Percentiles rank a stretch among this genome's conserved stretches.
Conservation (phyloP, 495 filamentous ascomycete species). For the Neurospora africana region DNA sequence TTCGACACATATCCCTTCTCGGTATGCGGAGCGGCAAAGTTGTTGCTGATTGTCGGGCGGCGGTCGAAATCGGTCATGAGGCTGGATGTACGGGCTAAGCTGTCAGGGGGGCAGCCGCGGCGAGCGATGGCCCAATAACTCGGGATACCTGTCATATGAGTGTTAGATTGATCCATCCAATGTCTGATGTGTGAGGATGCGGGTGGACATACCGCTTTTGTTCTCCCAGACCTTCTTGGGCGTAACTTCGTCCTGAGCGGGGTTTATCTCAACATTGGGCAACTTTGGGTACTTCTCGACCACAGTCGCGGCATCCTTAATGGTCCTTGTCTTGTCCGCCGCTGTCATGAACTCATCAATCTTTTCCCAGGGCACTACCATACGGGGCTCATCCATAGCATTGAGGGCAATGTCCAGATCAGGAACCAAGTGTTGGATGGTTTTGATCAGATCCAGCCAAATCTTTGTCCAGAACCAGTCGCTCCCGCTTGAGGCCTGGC, state of each 20-base stretch:
- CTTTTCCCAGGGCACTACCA: conserved; percentile 57
- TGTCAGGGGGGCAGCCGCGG: conserved; percentile 50
- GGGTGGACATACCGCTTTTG: conserved; percentile 23
- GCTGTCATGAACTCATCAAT: conserved; percentile 45
- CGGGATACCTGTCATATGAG: conserved; percentile 15
- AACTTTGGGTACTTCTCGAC: conserved; percentile 24
- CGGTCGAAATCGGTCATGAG: conserved; percentile 30
- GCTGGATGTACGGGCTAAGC: conserved; percentile 39
- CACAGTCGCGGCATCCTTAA: conserved; percentile 25
- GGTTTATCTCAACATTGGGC: conserved; percentile 18
- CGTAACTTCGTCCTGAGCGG: conserved; percentile 14
- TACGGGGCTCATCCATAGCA: conserved; percentile 56
- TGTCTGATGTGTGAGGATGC: not conserved
- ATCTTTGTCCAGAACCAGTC: conserved; percentile 56
- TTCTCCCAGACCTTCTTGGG: conserved; percentile 31
- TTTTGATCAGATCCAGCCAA: conserved; percentile 46
- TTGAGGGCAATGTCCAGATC: conserved; percentile 67
- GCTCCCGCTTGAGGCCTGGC: conserved; percentile 43
- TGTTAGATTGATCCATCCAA: conserved; percentile 10
- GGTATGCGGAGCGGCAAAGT: conserved; percentile 30
- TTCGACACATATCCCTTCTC: conserved; percentile 53
- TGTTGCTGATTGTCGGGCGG: conserved; percentile 32
- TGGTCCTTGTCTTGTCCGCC: conserved; percentile 38
- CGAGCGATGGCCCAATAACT: conserved; percentile 55
- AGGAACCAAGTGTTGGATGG: conserved; percentile 49